Conservation (phyloP, 2,329 filamentous ascomycete genomes). For the Aspergillus arachidicola region DNA sequence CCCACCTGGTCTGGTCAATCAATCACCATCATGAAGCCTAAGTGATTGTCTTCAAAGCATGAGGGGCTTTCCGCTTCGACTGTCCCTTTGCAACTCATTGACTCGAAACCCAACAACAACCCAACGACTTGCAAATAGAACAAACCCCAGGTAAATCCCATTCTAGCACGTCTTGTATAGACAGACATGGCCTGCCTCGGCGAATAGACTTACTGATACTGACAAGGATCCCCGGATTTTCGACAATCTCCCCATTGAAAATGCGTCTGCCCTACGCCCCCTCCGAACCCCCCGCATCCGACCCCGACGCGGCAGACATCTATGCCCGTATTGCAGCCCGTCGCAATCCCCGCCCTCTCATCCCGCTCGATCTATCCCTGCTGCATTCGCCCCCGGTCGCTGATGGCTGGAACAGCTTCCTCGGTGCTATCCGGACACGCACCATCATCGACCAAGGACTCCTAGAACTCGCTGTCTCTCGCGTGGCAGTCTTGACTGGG, state of each 20-base stretch:
- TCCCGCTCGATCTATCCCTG: constrained; percentile 73
- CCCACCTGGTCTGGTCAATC: background rate
- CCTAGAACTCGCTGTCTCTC: constrained; percentile 76
- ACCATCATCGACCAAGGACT: constrained; percentile 53
- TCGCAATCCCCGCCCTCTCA: constrained; percentile 69
- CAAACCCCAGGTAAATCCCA: background rate
- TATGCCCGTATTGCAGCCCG: constrained; percentile 66
- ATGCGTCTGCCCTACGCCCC: constrained; percentile 44
- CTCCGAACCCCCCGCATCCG: constrained; percentile 22
- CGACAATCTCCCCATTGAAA: background rate
- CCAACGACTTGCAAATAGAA: background rate
- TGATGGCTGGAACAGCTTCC: constrained; percentile 66
- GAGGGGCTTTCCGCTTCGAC: background rate
- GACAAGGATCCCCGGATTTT: background rate
- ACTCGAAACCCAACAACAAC: background rate
- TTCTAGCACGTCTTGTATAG: too few relatives aligned
- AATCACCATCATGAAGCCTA: background rate
- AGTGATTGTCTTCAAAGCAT: background rate
- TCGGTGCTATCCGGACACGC: constrained; percentile 56
- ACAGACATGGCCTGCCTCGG: background rate
- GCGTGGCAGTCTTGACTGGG: constrained; percentile 76
- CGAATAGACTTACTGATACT: background rate
- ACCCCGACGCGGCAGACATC: constrained; percentile 48
- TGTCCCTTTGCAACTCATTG: background rate
- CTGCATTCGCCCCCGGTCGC: constrained; percentile 74